Conservation (phyloP, 192 early-diverging fungal species). For the Mortierella antarctica region DNA sequence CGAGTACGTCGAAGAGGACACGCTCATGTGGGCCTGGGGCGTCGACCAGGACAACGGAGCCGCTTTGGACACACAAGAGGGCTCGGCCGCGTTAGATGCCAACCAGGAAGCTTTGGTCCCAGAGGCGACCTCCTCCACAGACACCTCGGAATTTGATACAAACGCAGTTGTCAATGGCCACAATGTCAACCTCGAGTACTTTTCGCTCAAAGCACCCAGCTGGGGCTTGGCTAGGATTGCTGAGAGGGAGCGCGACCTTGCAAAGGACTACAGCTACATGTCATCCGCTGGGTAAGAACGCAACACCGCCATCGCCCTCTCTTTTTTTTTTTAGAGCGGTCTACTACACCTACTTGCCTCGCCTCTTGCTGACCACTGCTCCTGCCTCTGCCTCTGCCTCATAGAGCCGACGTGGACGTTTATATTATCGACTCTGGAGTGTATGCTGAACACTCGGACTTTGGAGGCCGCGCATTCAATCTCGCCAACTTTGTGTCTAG, state of each 20-base stretch:
- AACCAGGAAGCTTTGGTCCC: neutral
- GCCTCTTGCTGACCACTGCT: neutral
- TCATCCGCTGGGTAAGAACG: conserved; percentile 63
- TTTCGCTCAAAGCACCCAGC: conserved; percentile 74
- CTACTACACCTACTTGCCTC: neutral
- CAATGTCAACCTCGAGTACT: conserved; percentile 72
- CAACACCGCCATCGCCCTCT: neutral
- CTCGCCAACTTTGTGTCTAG: conserved; percentile 49
- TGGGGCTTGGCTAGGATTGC: conserved; percentile 66
- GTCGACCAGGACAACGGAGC: neutral
- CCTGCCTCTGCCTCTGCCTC: neutral
- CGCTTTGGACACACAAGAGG: neutral
- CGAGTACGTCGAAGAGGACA: conserved; percentile 59
- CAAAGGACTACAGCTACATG: conserved; percentile 65
- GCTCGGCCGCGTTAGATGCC: neutral
- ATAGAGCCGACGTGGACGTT: conserved; percentile 60
- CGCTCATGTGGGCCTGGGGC: conserved; percentile 51
- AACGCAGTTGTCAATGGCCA: conserved; percentile 81
- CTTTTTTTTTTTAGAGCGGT: conserved; percentile 10
- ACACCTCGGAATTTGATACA: conserved; percentile 53
- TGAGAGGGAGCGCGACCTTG: conserved; percentile 46
- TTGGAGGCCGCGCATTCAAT: conserved; percentile 57
- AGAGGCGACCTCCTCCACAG: neutral
- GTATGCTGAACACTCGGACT: conserved; percentile 58
- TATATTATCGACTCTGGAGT: conserved; percentile 77